phyloP scores from a whole-genome alignment of 176 grass and related monocot species.

The Triticum aestivum region DNA sequence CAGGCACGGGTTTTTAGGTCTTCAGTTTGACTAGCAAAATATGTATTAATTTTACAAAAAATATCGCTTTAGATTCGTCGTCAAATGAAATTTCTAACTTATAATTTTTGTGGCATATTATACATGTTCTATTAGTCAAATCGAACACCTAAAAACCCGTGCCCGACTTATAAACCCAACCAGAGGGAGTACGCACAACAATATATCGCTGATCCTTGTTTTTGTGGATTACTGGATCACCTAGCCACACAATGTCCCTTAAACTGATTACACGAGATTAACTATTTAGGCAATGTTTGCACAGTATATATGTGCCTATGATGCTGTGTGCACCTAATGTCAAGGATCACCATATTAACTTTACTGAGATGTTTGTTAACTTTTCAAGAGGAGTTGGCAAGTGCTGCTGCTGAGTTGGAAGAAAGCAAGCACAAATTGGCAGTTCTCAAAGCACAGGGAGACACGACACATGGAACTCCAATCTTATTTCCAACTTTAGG shows the following conservation, averaged over 20 bases:
- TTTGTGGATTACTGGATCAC: not conserved
- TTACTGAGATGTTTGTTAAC: slow-evolving; percentile 33
- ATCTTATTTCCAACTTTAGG: slow-evolving; percentile 58
- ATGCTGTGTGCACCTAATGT: not conserved
- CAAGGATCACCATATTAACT: slow-evolving; percentile 8
- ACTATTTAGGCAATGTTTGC: not conserved
- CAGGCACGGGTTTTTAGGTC: no score
- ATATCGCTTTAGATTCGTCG: no score
- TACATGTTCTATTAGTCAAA: no score
- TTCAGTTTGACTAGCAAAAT: no score
- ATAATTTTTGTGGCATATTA: no score
- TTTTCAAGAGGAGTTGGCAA: slow-evolving; percentile 75
- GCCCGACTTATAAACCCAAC: no score
- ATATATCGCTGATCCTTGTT: not conserved
- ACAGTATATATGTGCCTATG: not conserved
- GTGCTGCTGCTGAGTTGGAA: slow-evolving; percentile 67
- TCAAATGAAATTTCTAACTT: no score
- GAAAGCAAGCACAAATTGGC: slow-evolving; percentile 63
- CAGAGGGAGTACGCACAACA: not conserved
- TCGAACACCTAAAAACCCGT: no score
- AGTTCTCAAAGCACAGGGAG: slow-evolving; percentile 63
- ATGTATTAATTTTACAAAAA: no score
- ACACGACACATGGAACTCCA: slow-evolving; percentile 53
- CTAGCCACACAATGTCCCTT: slow-evolving; percentile 4
- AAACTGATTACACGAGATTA: not conserved